Evolutionary conservation across 352 stramenopile species (phyloP), one percentile per base, ranked within the genome.

Genomic region (Pythium pectinolyticum): DNA sequence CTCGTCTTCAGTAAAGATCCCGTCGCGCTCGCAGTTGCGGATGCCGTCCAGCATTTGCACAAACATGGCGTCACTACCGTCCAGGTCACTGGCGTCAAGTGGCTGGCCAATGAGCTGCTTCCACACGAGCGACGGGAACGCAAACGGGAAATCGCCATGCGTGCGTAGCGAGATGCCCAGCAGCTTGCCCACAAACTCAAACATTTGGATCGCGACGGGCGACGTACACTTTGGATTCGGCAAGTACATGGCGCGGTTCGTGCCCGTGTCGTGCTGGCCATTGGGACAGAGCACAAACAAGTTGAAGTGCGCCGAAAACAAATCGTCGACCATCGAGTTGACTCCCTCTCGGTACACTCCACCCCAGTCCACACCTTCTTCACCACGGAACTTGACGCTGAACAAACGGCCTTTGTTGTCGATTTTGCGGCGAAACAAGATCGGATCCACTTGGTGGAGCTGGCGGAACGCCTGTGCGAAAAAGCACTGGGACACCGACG

Each of bases 401-500:
- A 96, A 96, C 0, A 95, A 55, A 8, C 86, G 80, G 9, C 88
- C 88, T 39, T 95, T 95, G 70, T 84, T 96, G 74, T 96, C 87
- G 30, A 96, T 96, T 66, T 92, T 89, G 50, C 88, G 80, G 7
- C 94, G 82, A 28, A 98, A 86, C 20, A 97, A 53, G 17, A 75
- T 80, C 1, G 90, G 72, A 45, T 98, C 87, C 4, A 95, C 92
- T 41, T 84, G 66, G 48, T 94, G 71, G 40, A 98, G 67, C 66
- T 97, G 88, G 19, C 89, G 77, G 75, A 97, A 98, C 17, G 91
- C 90, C 64, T 98, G 94, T 0, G 89, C 92, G 50, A 98, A 98
- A 54, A 97, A 96, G 62, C 92, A 98, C 57, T 97, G 80, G 2
- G 88, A 96, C 14, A 93, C 80, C 0, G 85, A 95, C 12, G 88